phyloP scores from a whole-genome alignment of 164 flowering plant genomes.

The Brasenia schreberi region DNA sequence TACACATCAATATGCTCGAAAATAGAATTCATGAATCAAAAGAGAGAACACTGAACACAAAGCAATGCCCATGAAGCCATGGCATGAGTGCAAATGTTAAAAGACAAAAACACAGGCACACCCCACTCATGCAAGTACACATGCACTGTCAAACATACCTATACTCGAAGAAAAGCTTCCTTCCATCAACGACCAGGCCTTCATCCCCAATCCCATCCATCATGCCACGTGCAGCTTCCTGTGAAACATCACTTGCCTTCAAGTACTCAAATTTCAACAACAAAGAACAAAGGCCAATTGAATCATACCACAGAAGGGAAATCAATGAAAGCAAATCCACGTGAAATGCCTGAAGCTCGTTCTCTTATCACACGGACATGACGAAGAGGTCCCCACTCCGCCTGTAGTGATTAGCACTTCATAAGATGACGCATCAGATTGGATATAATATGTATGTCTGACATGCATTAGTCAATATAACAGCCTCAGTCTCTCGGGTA shows the following conservation, averaged over 20 bases:
- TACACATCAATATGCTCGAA: too few species aligned
- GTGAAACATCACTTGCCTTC: constrained; percentile 6
- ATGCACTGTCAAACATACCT: constrained; percentile 30
- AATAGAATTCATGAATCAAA: too few species aligned
- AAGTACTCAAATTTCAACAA: neutral
- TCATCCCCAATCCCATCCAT: constrained; percentile 83
- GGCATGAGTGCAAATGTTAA: too few species aligned
- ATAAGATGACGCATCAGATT: too few species aligned
- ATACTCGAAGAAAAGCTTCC: constrained; percentile 86
- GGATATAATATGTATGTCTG: neutral
- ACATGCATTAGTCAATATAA: too few species aligned
- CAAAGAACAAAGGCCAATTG: constrained; percentile 2
- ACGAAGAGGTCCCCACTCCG: constrained; percentile 99
- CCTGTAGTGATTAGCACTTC: constrained; percentile 24
- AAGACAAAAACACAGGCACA: too few species aligned
- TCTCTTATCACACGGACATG: constrained; percentile 96
- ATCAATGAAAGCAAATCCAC: constrained; percentile 98
- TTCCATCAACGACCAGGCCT: constrained; percentile 85
- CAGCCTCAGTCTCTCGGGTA: too few species aligned
- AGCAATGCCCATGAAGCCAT: too few species aligned
- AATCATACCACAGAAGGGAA: constrained; percentile 77
- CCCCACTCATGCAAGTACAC: too few species aligned
- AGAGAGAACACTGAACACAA: too few species aligned
- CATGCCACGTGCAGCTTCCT: constrained; percentile 87
- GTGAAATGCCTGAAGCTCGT: constrained; percentile 80